Evolutionary conservation across 129 eudicot genomes (phyloP), one percentile per base, ranked within the genome.

Genomic region (Dittrichia graveolens): DNA sequence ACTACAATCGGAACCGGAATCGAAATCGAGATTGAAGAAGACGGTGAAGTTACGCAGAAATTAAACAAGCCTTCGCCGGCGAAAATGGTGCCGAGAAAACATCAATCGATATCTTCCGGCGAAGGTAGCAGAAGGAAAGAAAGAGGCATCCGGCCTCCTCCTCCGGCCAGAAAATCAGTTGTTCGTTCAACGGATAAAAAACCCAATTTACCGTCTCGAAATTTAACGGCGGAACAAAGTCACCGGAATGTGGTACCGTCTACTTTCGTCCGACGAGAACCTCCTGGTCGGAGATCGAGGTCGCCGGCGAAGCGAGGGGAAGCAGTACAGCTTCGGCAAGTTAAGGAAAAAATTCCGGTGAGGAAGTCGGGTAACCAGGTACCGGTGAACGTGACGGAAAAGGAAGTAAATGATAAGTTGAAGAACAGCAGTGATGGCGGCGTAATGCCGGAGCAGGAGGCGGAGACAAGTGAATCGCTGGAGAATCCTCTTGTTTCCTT

Each of bases 1-100:
- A 69, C 61, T 37, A 50, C 74, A 48, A 35, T 49, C 47, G 60
- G 72, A 34, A 13, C 24, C 46, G 45, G 42, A 18, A 31, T 39
- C 14, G 56, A 13, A 47, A 7, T 49, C 3, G 60, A 13, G 34
- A n/a, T 49, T 1, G 60, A 69, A 8, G 74, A 69, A 38, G 74
- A 69, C 16, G 74, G 74, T 37, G 74, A 69, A 52, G 74, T 69
- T 50, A 69, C 61, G 4, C 74, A 69, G 74, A 69, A 69, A 52
- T 15, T 69, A 4, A 69, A 69, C 13, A 69, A 69, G 3, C 39
- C 45, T 14, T 48, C 62, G 37, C 74, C 61, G 45, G 48, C 44
- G n/a, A 68, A 50, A 16, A n/a, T 4, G 5, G 16, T 37, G 43
- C 41, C 61, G 48, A 68, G 74, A 50, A 68, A 8, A 41, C 68